A percentile compares a stretch with the other conserved stretches of the same genome.
Evolutionary conservation across 495 filamentous ascomycete species (phyloP).

Genomic region (Aspergillus panamensis): DNA sequence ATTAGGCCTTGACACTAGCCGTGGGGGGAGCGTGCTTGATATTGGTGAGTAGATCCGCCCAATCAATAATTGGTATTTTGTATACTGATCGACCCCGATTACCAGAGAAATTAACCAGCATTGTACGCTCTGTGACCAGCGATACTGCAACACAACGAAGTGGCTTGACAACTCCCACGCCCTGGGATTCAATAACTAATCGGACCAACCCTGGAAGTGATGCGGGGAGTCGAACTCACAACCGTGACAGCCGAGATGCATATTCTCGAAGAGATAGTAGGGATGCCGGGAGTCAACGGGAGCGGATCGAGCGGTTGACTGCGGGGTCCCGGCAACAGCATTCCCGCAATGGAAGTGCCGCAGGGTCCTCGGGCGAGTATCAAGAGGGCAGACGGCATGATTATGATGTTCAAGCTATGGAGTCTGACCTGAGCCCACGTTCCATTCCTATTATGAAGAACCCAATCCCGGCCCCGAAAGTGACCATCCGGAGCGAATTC

Average conservation of each 20-base stretch:
- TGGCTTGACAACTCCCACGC: slow-evolving; percentile 51
- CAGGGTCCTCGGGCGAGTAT: slow-evolving; percentile 73
- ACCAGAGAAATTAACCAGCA: slow-evolving; percentile 89
- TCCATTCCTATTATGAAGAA: slow-evolving; percentile 63
- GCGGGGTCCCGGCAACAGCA: slow-evolving; percentile 49
- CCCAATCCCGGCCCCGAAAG: slow-evolving; percentile 84
- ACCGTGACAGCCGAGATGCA: slow-evolving; percentile 38
- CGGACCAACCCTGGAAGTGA: slow-evolving; percentile 47
- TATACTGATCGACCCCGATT: slow-evolving; percentile 8
- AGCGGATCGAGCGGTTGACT: slow-evolving; percentile 60
- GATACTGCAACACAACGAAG: slow-evolving; percentile 53
- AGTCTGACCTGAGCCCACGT: slow-evolving; percentile 75
- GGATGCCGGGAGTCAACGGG: slow-evolving; percentile 50
- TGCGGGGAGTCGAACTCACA: slow-evolving; percentile 37
- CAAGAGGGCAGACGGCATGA: slow-evolving; percentile 78
- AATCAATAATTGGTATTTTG: not conserved
- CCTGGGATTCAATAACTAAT: slow-evolving; percentile 55
- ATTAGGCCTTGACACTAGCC: slow-evolving; percentile 87
- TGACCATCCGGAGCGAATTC: slow-evolving; percentile 94
- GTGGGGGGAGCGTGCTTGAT: slow-evolving; percentile 91
- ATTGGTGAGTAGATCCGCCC: slow-evolving; percentile 61
- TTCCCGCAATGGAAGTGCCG: slow-evolving; percentile 70
- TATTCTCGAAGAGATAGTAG: slow-evolving; percentile 54
- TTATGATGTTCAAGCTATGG: slow-evolving; percentile 96
- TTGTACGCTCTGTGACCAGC: slow-evolving; percentile 80